These are phyloP conservation scores for Urostyla sp. DNA, from an alignment of 73 alveolate species.

Conservation along the genomic window DNA sequence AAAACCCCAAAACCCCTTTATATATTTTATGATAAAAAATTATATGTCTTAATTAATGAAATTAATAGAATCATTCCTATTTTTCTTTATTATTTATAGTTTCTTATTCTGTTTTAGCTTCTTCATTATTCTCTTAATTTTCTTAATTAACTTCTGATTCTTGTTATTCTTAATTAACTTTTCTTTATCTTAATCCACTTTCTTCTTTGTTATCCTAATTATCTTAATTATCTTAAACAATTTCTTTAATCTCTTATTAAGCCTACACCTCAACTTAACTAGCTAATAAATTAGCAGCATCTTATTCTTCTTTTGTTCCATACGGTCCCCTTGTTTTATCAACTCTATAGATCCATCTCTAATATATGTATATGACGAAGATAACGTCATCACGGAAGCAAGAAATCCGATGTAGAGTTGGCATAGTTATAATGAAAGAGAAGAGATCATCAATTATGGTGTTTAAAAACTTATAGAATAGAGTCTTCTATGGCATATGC, in stretches of 20 bases:
- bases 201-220: constrained; percentile 44
- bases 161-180: constrained; percentile 24
- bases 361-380: constrained; percentile 96
- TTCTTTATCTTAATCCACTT: constrained; percentile 54
- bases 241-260: background rate
- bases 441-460: constrained; percentile 99
- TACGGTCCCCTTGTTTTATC: constrained; percentile 80
- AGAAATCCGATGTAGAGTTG: constrained; percentile 91
- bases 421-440: constrained; percentile 95
- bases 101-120: background rate
- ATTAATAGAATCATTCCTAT: background rate
- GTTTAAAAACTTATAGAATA: constrained; percentile 95
- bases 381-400: constrained; percentile 99
- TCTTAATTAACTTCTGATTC: background rate
- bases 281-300: background rate
- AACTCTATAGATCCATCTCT: constrained; percentile 88
- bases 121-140: background rate
- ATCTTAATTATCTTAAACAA: background rate
- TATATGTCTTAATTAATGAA: background rate
- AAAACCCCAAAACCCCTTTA: background rate
- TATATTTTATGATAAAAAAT: background rate
- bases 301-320: background rate
- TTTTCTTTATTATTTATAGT: background rate
- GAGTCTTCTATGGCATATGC: constrained; percentile 98
- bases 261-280: background rate